phyloP scores from a whole-genome alignment of 257 asterid genomes.

The Rubia yunnanensis region DNA sequence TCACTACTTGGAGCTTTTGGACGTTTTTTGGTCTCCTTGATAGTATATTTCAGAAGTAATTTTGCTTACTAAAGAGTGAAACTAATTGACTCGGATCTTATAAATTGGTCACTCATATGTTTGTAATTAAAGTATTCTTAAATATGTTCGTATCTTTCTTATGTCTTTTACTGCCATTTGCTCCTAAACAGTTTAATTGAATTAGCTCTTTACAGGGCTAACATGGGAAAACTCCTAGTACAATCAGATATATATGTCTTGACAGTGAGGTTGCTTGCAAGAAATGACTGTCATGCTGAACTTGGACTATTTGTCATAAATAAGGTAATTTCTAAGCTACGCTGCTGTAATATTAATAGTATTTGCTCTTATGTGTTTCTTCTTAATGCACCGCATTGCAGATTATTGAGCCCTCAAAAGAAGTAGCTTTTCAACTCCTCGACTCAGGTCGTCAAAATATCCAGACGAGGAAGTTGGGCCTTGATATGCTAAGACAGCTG shows the following conservation, averaged over 20 bases:
- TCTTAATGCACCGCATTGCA: conserved; percentile 28
- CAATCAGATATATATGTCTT: conserved; percentile 53
- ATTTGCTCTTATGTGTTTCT: neutral
- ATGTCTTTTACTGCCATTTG: neutral
- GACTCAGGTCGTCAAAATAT: conserved; percentile 68
- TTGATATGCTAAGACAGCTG: conserved; percentile 78
- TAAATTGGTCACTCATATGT: neutral
- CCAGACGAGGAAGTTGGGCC: conserved; percentile 71
- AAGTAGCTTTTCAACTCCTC: conserved; percentile 79
- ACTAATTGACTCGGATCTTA: neutral
- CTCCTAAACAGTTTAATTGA: neutral
- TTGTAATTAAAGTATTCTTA: neutral
- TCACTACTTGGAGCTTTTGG: neutral
- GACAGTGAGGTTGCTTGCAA: conserved; percentile 73
- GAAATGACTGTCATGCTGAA: conserved; percentile 69
- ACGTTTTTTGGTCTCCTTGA: neutral
- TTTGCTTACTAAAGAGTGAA: neutral
- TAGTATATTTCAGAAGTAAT: too few species aligned
- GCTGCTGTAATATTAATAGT: conserved; percentile 6
- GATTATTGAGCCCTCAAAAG: conserved; percentile 93
- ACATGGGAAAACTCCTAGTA: conserved; percentile 65
- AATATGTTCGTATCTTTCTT: neutral
- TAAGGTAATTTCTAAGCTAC: conserved; percentile 42
- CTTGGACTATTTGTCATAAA: conserved; percentile 66
- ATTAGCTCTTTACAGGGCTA: conserved; percentile 49